Base-by-base conservation (phyloP, 169 alveolate genomes). In the Plasmodium cynomolgi region DNA sequence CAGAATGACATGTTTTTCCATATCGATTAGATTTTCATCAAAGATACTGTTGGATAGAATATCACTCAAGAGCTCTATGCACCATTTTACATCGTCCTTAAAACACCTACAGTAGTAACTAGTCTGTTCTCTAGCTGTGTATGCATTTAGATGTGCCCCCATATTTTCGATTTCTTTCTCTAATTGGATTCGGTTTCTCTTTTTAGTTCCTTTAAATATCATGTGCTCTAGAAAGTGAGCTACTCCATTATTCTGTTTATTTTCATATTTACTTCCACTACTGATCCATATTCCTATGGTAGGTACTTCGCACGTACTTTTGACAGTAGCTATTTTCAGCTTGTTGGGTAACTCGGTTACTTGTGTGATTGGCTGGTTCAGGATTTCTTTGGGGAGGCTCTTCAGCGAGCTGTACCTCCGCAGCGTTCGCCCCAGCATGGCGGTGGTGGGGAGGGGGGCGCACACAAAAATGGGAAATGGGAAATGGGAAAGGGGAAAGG, bases 181-280 rank as follows among this genome's bases (percentile, higher is more conserved):
- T 81, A 99, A 95, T 88, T 98, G 97, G 11, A 93, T 85, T 92
- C 99, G 96, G 23, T 97, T 85, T 62, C 99, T 96, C 79, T 97
- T 98, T 68, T 95, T 95, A 4, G 99, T 98, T 29, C 99, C 99
- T 98, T 99, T 99, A 96, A 99, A 99, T 50, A 98, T 98, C 96
- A 99, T 95, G 92, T 99, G 99, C 96, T 99, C 99, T 26, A 99
- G 96, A 96, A 98, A 99, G 93, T 99, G 99, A 1, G 99, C 99
- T 11, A 98, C 97, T 0, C 99, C 99, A 75, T 99, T 97, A 54
- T 98, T 98, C 71, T 84, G 96, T 33, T 95, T 92, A 8, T 98
- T 97, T 91, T 99, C 99, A 95, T 97, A 97, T 74, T 99, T 95
- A 81, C 99, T 97, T 15, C 99, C 99, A 88, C 99, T 97, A 95